Evolutionary conservation across 2,329 filamentous ascomycete genomes (phyloP).

Genomic region (Epichloe scottii): DNA sequence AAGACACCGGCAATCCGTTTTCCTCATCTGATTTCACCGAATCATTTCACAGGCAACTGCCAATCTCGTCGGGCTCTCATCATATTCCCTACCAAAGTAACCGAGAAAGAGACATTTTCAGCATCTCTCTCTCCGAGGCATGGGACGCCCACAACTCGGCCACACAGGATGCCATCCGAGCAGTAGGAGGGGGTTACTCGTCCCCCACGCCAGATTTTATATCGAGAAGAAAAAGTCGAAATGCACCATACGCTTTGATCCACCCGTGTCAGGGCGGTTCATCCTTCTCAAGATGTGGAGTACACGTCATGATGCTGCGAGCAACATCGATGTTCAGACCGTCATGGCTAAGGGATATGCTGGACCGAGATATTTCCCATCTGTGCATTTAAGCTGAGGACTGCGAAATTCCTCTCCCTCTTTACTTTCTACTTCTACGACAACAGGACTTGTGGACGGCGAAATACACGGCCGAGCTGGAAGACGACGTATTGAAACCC

Average conservation of each 20-base stretch:
- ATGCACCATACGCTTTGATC: conserved; percentile 77
- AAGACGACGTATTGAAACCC: no score
- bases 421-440: no score
- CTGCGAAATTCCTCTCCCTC: no score
- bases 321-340: conserved; percentile 82
- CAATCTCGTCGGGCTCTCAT: conserved; percentile 11
- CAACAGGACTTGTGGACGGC: no score
- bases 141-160: conserved; percentile 37
- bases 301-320: conserved; percentile 47
- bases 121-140: conserved; percentile 20
- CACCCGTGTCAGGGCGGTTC: conserved; percentile 68
- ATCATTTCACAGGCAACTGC: conserved; percentile 11
- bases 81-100: neutral
- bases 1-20: conserved; percentile 17
- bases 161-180: conserved; percentile 43
- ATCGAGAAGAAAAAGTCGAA: conserved; percentile 73
- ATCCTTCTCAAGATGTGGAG: conserved; percentile 88
- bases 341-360: conserved; percentile 75
- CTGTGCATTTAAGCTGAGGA: conserved; percentile 43
- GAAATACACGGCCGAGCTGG: no score
- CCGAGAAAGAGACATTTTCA: conserved; percentile 1
- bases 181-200: conserved; percentile 50
- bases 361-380: conserved; percentile 73
- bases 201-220: conserved; percentile 69
- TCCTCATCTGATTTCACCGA: conserved; percentile 16